Base-by-base conservation (phyloP, 345 rosid genomes). In the Rubroshorea leprosula region DNA sequence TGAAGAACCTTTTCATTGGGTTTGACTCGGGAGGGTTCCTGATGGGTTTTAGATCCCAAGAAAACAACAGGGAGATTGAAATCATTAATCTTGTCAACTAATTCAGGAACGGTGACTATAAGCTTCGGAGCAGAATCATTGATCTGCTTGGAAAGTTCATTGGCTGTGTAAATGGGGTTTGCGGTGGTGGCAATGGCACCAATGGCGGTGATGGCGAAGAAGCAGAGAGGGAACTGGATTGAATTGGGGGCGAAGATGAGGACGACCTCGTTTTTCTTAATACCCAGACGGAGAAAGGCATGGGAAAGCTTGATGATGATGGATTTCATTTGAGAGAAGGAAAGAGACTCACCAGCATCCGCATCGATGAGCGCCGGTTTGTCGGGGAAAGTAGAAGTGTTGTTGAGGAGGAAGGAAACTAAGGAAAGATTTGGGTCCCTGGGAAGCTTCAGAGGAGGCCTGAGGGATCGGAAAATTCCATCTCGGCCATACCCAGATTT, bases 401-500 rank as follows among this genome's bases (percentile, higher is more conserved):
- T 79, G 25, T 78, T 76, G 55, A 93, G 83, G 18, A 85, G 72
- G 74, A 76, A 82, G 3, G 84, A 55, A 66, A 80, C 82, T 74
- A 85, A 48, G 0, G 96, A 85, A 23, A 76, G 63, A 65, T 85
- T 80, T 14, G 91, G 85, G 12, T 85, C 81, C 55, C 71, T 78
- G 27, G 94, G 94, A 5, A 89, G 73, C 45, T 67, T 23, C 13
- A 83, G 49, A 0, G 69, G 62, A 0, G 96, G 95, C 56, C 94
- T 81, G 21, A 82, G 74, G 6, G 97, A 86, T 62, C 96, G 67
- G 86, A 72, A 89, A 5, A 92, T 76, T 0, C 91, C 86, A 68
- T 92, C 94, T 44, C 89, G 78, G 47, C 97, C 93, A 19, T 78
- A 92, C 46, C 97, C 91, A 62, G 94, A 89, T 74, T 63, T 89